Evolutionary conservation across 140 eudicot genomes (phyloP).

Genomic region (Bidens hawaiensis): DNA sequence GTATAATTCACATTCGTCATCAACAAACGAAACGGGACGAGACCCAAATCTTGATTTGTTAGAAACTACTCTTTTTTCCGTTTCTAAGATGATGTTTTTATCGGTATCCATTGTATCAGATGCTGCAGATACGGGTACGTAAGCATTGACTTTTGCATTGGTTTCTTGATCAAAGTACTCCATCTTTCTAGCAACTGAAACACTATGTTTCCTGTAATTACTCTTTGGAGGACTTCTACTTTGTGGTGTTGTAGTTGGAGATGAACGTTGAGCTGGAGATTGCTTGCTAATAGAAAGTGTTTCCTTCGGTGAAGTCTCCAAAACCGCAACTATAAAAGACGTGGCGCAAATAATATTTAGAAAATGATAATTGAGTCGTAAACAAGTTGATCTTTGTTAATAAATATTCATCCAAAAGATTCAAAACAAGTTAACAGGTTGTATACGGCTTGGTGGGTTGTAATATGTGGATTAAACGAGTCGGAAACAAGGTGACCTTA

Average conservation of each 20-base stretch:
- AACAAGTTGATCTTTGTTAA: too few species aligned
- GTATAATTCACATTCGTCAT: too few species aligned
- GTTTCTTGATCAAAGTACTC: constrained; percentile 43
- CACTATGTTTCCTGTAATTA: constrained; percentile 39
- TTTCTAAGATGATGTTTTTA: constrained; percentile 23
- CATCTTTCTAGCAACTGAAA: constrained; percentile 27
- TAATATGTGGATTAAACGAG: too few species aligned
- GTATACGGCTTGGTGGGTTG: too few species aligned
- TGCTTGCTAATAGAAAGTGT: constrained; percentile 28
- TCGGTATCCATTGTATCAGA: constrained; percentile 26
- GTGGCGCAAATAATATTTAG: too few species aligned
- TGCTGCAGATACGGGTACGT: constrained; percentile 26
- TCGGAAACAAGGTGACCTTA: too few species aligned
- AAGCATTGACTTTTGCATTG: constrained; percentile 25
- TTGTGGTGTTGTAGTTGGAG: constrained; percentile 28
- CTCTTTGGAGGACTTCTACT: constrained; percentile 41
- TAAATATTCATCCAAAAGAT: too few species aligned
- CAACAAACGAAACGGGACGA: constrained; percentile 67
- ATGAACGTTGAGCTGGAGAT: constrained; percentile 40
- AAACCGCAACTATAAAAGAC: too few species aligned
- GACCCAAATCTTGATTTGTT: constrained; percentile 42
- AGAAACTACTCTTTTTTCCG: constrained; percentile 34
- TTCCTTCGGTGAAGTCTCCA: constrained; percentile 51
- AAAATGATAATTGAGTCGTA: too few species aligned
- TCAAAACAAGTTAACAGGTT: too few species aligned